Evolutionary conservation across 441 rosid genomes (phyloP).

Genomic region (Pelargonium fulgidum): DNA sequence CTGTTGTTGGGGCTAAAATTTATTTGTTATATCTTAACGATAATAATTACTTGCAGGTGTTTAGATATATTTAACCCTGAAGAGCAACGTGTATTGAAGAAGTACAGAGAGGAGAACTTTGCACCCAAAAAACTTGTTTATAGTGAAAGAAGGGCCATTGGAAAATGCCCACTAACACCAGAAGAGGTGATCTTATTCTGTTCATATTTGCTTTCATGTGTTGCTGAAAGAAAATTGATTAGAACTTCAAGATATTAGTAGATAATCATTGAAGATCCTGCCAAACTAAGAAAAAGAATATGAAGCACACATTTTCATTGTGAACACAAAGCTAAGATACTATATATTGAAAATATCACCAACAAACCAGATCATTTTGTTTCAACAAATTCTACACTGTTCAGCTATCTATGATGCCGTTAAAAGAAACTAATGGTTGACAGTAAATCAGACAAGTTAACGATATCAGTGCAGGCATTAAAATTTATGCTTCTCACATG

Average conservation of each 20-base stretch:
- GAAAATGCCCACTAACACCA: slow-evolving; percentile 93
- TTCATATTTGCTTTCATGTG: slow-evolving; percentile 10
- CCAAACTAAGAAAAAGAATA: neutral
- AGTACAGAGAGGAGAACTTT: slow-evolving; percentile 79
- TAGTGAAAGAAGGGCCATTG: slow-evolving; percentile 83
- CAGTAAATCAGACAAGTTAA: no score
- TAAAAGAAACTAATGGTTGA: no score
- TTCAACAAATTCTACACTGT: no score
- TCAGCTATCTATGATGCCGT: no score
- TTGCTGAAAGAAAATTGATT: slow-evolving; percentile 8
- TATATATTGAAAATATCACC: no score
- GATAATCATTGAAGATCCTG: neutral
- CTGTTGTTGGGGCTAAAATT: no score
- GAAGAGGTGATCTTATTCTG: slow-evolving; percentile 62
- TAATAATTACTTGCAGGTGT: slow-evolving; percentile 46
- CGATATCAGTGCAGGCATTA: no score
- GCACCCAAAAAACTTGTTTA: slow-evolving; percentile 62
- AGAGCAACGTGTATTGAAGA: slow-evolving; percentile 63
- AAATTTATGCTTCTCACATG: no score
- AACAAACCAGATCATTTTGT: neutral
- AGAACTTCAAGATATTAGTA: neutral
- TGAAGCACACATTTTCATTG: no score
- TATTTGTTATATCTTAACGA: neutral
- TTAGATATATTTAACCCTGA: slow-evolving; percentile 70
- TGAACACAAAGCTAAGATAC: no score